Evolutionary conservation across 129 eudicot species (phyloP).

Genomic region (Apium graveolens): DNA sequence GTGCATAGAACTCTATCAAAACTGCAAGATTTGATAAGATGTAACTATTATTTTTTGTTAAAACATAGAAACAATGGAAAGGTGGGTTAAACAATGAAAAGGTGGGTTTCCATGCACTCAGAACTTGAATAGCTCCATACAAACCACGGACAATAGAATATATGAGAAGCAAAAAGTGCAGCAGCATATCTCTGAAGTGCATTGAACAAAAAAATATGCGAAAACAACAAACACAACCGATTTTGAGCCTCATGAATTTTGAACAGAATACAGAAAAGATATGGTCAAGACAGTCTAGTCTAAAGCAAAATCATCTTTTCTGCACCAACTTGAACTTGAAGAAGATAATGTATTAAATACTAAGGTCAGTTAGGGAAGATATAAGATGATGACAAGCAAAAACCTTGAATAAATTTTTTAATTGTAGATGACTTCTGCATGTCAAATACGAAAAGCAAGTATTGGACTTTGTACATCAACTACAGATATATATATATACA

Average conservation of each 20-base stretch:
- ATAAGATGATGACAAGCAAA: not conserved
- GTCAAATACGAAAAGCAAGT: not conserved
- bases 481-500: not conserved
- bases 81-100: not conserved
- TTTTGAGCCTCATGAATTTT: not conserved
- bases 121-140: not conserved
- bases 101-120: not conserved
- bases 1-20: conserved; percentile 82
- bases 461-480: not conserved
- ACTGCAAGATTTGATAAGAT: conserved; percentile 28
- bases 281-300: not conserved
- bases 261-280: not conserved
- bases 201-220: not conserved
- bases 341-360: not conserved
- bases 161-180: not conserved
- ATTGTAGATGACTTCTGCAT: not conserved
- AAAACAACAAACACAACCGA: not conserved
- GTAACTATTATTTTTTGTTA: not conserved
- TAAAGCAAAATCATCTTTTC: not conserved
- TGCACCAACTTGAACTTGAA: not conserved
- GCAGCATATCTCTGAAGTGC: not conserved
- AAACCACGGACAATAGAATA: not conserved
- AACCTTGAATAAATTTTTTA: not conserved
- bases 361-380: not conserved
- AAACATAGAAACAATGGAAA: not conserved